Evolutionary conservation across 1,284 basidiomycete species (phyloP).

Genomic region (Cryptococcus sp.): DNA sequence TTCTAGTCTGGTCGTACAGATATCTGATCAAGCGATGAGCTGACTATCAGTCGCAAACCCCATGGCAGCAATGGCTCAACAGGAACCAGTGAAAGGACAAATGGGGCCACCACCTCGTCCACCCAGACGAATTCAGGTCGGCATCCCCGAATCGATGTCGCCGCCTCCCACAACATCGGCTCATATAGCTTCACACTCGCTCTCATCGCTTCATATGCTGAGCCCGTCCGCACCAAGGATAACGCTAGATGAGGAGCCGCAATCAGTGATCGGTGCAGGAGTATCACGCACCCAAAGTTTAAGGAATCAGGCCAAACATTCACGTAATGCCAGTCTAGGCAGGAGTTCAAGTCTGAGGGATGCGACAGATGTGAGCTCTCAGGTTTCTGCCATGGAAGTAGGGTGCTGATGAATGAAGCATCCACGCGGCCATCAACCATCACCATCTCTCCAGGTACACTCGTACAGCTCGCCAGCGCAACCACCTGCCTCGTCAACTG

Average conservation of each 20-base stretch:
- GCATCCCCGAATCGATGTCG: slow-evolving; percentile 9
- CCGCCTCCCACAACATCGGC: slow-evolving; percentile 15
- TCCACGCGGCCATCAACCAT: too few relatives aligned
- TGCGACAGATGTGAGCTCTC: slow-evolving; percentile 30
- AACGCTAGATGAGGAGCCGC: slow-evolving; percentile 1
- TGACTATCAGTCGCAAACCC: slow-evolving; percentile 11
- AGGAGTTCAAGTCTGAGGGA: slow-evolving; percentile 37
- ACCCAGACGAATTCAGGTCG: slow-evolving; percentile 29
- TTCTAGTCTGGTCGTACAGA: not conserved
- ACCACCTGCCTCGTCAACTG: slow-evolving; percentile 34
- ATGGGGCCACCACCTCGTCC: slow-evolving; percentile 35
- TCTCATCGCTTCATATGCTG: slow-evolving; percentile 38
- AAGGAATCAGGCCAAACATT: slow-evolving; percentile 34
- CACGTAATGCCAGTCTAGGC: slow-evolving; percentile 24
- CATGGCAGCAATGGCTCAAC: not conserved
- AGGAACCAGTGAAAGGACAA: slow-evolving; percentile 1
- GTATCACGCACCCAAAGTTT: slow-evolving; percentile 43
- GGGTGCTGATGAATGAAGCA: slow-evolving; percentile 2
- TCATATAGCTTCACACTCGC: slow-evolving; percentile 31
- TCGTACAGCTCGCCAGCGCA: slow-evolving; percentile 38
- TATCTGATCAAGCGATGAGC: not conserved
- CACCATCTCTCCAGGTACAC: slow-evolving; percentile 1
- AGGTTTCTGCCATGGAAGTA: not conserved
- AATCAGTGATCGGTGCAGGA: slow-evolving; percentile 8
- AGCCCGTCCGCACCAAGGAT: slow-evolving; percentile 8